Evolutionary conservation across 805 yeast genomes (phyloP).

Genomic region (Metschnikowia shivogae): DNA sequence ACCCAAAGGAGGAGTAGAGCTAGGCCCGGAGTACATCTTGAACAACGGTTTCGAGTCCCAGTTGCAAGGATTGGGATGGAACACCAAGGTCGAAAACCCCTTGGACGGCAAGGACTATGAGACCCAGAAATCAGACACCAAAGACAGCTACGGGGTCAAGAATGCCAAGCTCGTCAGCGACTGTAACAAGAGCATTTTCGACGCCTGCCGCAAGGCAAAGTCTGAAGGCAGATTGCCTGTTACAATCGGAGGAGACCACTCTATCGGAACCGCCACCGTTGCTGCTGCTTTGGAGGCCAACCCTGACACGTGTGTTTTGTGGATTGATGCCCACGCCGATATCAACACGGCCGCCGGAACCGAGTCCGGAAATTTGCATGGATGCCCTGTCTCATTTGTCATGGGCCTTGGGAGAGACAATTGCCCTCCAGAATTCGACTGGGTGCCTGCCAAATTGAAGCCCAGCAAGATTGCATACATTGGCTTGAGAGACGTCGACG

Average conservation of each 20-base stretch:
- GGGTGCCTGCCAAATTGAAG: constrained; percentile 73
- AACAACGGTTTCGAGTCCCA: constrained; percentile 66
- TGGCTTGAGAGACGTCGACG: constrained; percentile 91
- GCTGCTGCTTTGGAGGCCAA: constrained; percentile 72
- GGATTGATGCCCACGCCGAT: constrained; percentile 99
- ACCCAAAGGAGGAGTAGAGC: constrained; percentile 88
- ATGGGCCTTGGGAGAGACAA: constrained; percentile 70
- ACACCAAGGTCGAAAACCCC: constrained; percentile 49
- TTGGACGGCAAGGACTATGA: constrained; percentile 46
- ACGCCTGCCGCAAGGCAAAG: constrained; percentile 53
- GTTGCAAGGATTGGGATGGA: constrained; percentile 71
- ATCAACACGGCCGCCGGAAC: constrained; percentile 85
- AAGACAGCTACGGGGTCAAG: constrained; percentile 52
- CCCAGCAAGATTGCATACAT: constrained; percentile 80
- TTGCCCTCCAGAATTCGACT: constrained; percentile 69
- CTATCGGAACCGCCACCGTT: constrained; percentile 91
- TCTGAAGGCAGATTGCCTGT: constrained; percentile 56
- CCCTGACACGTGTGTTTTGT: constrained; percentile 85
- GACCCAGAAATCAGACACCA: constrained; percentile 40
- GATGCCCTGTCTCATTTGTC: constrained; percentile 91
- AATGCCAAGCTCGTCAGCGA: constrained; percentile 75
- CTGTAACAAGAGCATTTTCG: constrained; percentile 60
- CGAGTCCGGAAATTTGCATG: constrained; percentile 88
- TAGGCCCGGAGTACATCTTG: constrained; percentile 81
- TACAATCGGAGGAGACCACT: constrained; percentile 95